phyloP scores from a whole-genome alignment of 1,284 basidiomycete genomes.

The Gymnopus androsaceus region DNA sequence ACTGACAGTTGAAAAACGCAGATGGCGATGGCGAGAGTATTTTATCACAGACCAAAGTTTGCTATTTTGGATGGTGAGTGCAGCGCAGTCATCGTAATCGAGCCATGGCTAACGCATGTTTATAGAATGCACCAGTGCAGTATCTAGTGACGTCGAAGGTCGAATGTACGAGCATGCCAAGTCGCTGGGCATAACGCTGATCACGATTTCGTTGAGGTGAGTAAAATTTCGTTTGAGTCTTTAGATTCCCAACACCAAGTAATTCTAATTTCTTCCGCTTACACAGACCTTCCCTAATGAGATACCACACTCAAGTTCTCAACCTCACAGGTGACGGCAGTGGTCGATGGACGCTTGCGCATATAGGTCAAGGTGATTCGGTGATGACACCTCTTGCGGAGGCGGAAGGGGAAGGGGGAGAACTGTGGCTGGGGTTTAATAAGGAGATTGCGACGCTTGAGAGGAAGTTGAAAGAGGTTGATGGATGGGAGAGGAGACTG shows the following conservation, averaged over 20 bases:
- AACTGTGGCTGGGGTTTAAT: conserved; percentile 54
- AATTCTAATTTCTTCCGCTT: not conserved
- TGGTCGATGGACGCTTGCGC: conserved; percentile 57
- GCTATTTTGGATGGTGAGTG: conserved; percentile 71
- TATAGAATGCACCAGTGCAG: conserved; percentile 91
- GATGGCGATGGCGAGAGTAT: conserved; percentile 86
- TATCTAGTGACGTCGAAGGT: conserved; percentile 95
- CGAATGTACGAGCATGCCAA: conserved; percentile 96
- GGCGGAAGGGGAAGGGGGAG: conserved; percentile 49
- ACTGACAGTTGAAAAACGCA: conserved; percentile 11
- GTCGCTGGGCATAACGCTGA: conserved; percentile 88
- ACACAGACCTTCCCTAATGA: conserved; percentile 73
- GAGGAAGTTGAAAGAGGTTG: conserved; percentile 65
- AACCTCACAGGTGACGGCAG: conserved; percentile 70
- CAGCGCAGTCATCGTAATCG: not conserved
- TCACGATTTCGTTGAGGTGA: conserved; percentile 85
- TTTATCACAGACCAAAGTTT: conserved; percentile 82
- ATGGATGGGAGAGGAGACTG: conserved; percentile 63
- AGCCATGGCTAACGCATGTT: not conserved
- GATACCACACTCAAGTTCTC: conserved; percentile 82
- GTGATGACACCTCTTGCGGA: conserved; percentile 66
- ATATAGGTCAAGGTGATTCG: not conserved
- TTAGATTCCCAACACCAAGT: too few relatives aligned
- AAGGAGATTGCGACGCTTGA: conserved; percentile 73
- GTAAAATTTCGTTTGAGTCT: too few relatives aligned